phyloP scores from a whole-genome alignment of 83 land plant species.

The Diphasiastrum complanatum region DNA sequence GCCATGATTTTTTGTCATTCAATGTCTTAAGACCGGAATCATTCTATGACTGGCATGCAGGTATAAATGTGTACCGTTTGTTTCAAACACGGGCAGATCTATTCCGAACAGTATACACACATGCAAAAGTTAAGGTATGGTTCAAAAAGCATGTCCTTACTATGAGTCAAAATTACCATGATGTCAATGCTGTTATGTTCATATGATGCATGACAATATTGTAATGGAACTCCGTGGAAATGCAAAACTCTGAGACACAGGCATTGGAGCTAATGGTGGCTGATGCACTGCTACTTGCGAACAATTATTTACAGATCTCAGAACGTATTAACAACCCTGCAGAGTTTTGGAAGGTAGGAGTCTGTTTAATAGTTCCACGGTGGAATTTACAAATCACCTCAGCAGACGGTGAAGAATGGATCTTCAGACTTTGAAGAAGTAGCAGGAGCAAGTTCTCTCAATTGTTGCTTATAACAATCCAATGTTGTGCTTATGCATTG shows the following conservation, averaged over 20 bases:
- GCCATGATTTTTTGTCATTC: too few relatives aligned
- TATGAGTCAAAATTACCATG: too few relatives aligned
- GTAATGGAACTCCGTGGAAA: too few relatives aligned
- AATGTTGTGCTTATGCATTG: neutral
- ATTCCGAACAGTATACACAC: slow-evolving; percentile 73
- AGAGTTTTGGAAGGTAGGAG: slow-evolving; percentile 73
- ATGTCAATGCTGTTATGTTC: too few relatives aligned
- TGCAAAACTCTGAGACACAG: too few relatives aligned
- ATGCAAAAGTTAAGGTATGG: slow-evolving; percentile 90
- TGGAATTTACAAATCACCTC: too few relatives aligned
- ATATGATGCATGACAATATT: too few relatives aligned
- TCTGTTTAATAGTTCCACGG: neutral
- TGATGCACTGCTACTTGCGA: slow-evolving; percentile 79
- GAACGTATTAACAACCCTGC: slow-evolving; percentile 51
- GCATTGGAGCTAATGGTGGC: slow-evolving; percentile 92
- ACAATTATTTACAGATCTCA: slow-evolving; percentile 56
- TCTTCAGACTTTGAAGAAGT: too few relatives aligned
- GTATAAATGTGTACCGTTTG: slow-evolving; percentile 56
- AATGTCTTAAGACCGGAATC: too few relatives aligned
- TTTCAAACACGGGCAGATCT: slow-evolving; percentile 85
- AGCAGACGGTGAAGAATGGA: too few relatives aligned
- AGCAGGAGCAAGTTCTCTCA: slow-evolving; percentile 5
- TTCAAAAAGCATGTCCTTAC: neutral
- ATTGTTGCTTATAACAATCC: neutral
- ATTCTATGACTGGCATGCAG: too few relatives aligned